These are phyloP conservation scores for Cercis canadensis DNA, from an alignment of 306 rosid species.

Conservation along the genomic window DNA sequence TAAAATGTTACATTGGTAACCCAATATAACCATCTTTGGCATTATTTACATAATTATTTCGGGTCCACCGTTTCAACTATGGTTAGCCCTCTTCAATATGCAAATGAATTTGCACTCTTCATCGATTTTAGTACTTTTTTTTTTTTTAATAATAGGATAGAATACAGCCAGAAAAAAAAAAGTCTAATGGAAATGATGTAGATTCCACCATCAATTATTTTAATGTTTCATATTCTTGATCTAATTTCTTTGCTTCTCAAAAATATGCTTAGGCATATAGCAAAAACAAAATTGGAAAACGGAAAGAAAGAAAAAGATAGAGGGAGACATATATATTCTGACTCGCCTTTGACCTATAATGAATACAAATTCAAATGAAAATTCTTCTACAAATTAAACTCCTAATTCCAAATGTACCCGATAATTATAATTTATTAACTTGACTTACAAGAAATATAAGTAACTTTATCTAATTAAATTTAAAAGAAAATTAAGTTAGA, in stretches of 20 bases:
- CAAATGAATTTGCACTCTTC: slow-evolving; percentile 40
- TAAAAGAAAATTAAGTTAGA: too few species aligned
- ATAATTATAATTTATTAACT: neutral
- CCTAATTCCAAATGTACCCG: too few species aligned
- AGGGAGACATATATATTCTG: too few species aligned
- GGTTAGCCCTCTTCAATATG: slow-evolving; percentile 24
- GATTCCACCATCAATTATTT: slow-evolving; percentile 28
- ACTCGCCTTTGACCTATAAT: too few species aligned
- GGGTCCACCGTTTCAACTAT: slow-evolving; percentile 41
- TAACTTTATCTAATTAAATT: too few species aligned
- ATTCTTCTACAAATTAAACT: too few species aligned
- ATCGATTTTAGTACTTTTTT: slow-evolving; percentile 10
- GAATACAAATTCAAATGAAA: too few species aligned
- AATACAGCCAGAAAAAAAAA: too few species aligned
- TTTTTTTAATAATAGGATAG: too few species aligned
- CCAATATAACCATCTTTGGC: slow-evolving; percentile 14
- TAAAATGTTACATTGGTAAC: slow-evolving; percentile 31
- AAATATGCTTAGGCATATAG: neutral
- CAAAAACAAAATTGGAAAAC: too few species aligned
- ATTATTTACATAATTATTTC: slow-evolving; percentile 18
- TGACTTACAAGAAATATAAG: slow-evolving; percentile 11
- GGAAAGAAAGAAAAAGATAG: too few species aligned
- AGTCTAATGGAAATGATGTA: slow-evolving; percentile 29
- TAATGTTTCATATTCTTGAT: slow-evolving; percentile 2
- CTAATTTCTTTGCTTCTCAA: slow-evolving; percentile 15